Evolutionary conservation across 2,329 filamentous ascomycete species (phyloP).

Genomic region (Diplocarpon mali): DNA sequence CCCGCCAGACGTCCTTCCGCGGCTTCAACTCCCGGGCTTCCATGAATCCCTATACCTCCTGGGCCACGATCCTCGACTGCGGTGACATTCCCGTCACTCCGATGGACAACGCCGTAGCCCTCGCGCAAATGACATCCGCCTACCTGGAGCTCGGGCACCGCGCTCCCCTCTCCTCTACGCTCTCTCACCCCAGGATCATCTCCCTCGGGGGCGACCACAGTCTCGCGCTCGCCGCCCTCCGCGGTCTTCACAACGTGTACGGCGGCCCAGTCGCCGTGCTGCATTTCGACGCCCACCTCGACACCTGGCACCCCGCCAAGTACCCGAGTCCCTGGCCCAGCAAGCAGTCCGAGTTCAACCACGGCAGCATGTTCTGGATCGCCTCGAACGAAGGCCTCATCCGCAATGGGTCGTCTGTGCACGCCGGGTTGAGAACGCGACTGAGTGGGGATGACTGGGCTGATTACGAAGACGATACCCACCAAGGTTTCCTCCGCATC

Average conservation of each 20-base stretch:
- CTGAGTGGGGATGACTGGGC: slow-evolving; percentile 53
- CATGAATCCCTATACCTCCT: slow-evolving; percentile 73
- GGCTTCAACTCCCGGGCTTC: slow-evolving; percentile 74
- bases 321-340: slow-evolving; percentile 69
- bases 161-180: slow-evolving; percentile 17
- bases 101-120: slow-evolving; percentile 72
- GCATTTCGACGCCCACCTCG: slow-evolving; percentile 53
- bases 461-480: slow-evolving; percentile 61
- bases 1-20: slow-evolving; percentile 67
- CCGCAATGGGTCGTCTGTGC: slow-evolving; percentile 61
- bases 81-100: slow-evolving; percentile 83
- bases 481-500: slow-evolving; percentile 71
- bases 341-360: slow-evolving; percentile 66
- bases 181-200: slow-evolving; percentile 34
- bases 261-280: slow-evolving; percentile 55
- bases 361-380: slow-evolving; percentile 88
- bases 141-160: slow-evolving; percentile 23
- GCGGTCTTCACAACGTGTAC: slow-evolving; percentile 52
- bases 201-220: slow-evolving; percentile 67
- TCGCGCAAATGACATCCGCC: slow-evolving; percentile 60
- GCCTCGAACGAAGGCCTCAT: slow-evolving; percentile 73
- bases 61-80: slow-evolving; percentile 75
- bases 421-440: slow-evolving; percentile 72
- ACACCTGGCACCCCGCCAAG: slow-evolving; percentile 37
- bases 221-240: slow-evolving; percentile 56